Evolutionary conservation across 1,284 basidiomycete species (phyloP).

Genomic region (Stygiomarasmius scandens): DNA sequence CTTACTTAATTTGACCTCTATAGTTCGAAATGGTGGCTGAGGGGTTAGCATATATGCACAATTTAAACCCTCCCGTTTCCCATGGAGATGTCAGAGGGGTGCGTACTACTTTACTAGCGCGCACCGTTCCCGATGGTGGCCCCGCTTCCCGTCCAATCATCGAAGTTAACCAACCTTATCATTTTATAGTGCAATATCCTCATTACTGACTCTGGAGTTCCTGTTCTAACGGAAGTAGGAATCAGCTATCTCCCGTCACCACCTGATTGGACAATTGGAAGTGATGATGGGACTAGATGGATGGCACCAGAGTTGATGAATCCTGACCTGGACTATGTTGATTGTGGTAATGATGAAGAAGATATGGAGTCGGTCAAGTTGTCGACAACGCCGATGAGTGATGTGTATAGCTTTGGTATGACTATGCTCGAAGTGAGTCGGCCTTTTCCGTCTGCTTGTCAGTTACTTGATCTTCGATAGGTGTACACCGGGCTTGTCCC

Average conservation of each 20-base stretch:
- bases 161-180: too few species aligned
- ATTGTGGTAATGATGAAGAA: neutral
- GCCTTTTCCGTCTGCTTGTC: neutral
- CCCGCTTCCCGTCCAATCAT: too few species aligned
- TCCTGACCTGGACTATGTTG: constrained; percentile 8
- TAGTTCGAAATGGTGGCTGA: constrained; percentile 24
- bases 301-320: constrained; percentile 31
- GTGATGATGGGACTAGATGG: constrained; percentile 26
- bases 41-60: constrained; percentile 28
- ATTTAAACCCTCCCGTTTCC: constrained; percentile 22
- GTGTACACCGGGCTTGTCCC: constrained; percentile 19
- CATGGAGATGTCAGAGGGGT: constrained; percentile 31
- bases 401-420: constrained; percentile 35
- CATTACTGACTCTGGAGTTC: constrained; percentile 23
- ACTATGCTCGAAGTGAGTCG: constrained; percentile 29
- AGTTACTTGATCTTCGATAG: constrained; percentile 9
- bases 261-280: constrained; percentile 19
- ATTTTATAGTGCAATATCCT: constrained; percentile 33
- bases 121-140: too few species aligned
- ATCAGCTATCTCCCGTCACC: constrained; percentile 23
- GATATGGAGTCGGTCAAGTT: neutral
- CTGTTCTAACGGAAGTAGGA: constrained; percentile 28
- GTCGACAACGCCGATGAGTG: constrained; percentile 20
- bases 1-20: too few species aligned
- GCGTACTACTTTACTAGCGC: constrained; percentile 8